Conservation (phyloP, 2,329 filamentous ascomycete genomes). For the Aspergillus sp. region DNA sequence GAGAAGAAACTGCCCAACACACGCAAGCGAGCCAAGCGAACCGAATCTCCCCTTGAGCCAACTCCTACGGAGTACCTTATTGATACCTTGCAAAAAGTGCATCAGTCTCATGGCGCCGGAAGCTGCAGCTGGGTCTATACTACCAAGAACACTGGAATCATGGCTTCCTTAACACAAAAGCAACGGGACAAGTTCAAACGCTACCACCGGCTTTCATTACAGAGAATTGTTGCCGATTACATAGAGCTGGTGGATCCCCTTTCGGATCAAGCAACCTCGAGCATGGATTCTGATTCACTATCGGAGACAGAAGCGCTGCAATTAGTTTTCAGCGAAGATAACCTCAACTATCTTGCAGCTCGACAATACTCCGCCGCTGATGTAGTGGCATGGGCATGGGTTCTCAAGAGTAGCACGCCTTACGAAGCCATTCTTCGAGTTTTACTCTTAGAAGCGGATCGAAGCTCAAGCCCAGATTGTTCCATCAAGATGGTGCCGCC, state of each 20-base stretch:
- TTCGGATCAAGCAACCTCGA: conserved; percentile 15
- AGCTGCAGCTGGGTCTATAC: conserved; percentile 12
- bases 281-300: not conserved
- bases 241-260: conserved; percentile 37
- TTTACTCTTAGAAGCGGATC: conserved; percentile 31
- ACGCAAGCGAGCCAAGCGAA: conserved; percentile 7
- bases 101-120: conserved; percentile 13
- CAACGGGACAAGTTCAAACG: conserved; percentile 13
- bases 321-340: conserved; percentile 34
- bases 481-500: conserved; percentile 37
- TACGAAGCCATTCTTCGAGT: conserved; percentile 42
- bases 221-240: conserved; percentile 43
- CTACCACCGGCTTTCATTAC: conserved; percentile 28
- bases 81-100: conserved; percentile 29
- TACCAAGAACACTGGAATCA: conserved; percentile 5
- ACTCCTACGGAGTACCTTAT: conserved; percentile 36
- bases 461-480: conserved; percentile 7
- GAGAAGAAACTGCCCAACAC: conserved; percentile 1
- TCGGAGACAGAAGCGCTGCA: conserved; percentile 28
- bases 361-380: conserved; percentile 41
- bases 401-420: conserved; percentile 41
- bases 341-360: conserved; percentile 31
- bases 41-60: conserved; percentile 4
- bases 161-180: conserved; percentile 12
- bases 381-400: conserved; percentile 51